Evolutionary conservation across 2,329 filamentous ascomycete genomes (phyloP).

Genomic region (Blastomyces gilchristii): DNA sequence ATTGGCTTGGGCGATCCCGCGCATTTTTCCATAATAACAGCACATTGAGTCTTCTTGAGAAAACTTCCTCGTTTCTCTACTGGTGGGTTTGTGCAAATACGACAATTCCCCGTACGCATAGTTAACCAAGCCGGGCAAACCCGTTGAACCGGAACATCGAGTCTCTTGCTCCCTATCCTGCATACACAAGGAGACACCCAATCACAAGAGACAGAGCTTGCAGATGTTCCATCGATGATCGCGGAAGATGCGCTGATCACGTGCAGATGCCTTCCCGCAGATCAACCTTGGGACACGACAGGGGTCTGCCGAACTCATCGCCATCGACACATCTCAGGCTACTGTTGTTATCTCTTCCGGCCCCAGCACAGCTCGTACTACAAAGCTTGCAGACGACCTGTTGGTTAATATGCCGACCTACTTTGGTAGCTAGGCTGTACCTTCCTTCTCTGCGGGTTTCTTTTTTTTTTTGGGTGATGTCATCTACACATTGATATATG

Average conservation of each 20-base stretch:
- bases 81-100: too few species aligned
- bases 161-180: background rate
- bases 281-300: background rate
- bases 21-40: background rate
- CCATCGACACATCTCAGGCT: background rate
- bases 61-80: too few species aligned
- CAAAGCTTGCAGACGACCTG: background rate
- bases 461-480: background rate
- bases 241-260: background rate
- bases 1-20: background rate
- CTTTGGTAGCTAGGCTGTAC: background rate
- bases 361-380: background rate
- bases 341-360: background rate
- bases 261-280: background rate
- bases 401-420: background rate
- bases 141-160: background rate
- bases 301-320: too few species aligned
- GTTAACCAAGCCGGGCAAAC: background rate
- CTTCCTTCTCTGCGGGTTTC: background rate
- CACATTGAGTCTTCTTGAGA: too few species aligned
- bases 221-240: background rate
- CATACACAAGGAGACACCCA: background rate
- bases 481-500: background rate
- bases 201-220: background rate
- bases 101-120: too few species aligned